phyloP scores from a whole-genome alignment of 805 yeast genomes.

The Metschnikowia corniflorae region DNA sequence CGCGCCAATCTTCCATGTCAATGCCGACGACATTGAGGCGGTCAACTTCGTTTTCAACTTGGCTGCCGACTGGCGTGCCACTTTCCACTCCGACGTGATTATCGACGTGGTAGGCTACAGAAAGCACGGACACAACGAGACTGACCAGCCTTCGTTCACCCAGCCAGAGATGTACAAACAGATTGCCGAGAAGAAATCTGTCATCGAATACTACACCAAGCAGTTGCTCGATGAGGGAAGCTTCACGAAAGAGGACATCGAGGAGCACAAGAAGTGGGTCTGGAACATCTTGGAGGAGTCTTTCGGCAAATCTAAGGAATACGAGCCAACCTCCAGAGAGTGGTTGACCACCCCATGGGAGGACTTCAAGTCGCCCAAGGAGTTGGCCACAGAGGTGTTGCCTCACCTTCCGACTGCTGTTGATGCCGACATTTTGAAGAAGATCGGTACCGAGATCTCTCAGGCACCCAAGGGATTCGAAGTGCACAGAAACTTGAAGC shows the following conservation, averaged over 20 bases:
- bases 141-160: conserved; percentile 98
- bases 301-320: conserved; percentile 82
- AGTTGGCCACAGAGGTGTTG: conserved; percentile 89
- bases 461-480: conserved; percentile 85
- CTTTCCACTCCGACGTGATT: conserved; percentile 94
- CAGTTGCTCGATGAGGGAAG: conserved; percentile 82
- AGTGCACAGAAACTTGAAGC: conserved; percentile 91
- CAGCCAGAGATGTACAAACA: conserved; percentile 96
- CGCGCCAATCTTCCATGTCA: conserved; percentile 99
- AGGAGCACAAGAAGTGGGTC: conserved; percentile 96
- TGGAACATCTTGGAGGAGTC: conserved; percentile 93
- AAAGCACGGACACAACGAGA: conserved; percentile 98
- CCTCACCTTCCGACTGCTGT: conserved; percentile 97
- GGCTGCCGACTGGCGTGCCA: conserved; percentile 98
- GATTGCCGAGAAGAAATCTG: conserved; percentile 85
- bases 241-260: conserved; percentile 84
- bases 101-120: conserved; percentile 98
- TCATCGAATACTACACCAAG: conserved; percentile 78
- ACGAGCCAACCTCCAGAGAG: conserved; percentile 87
- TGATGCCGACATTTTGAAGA: conserved; percentile 63
- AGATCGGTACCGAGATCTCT: conserved; percentile 74
- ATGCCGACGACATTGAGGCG: conserved; percentile 96
- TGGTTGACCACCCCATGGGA: conserved; percentile 99
- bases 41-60: conserved; percentile 86
- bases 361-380: conserved; percentile 96